Evolutionary conservation across 768 basidiomycete genomes (phyloP).

Genomic region (Mrakia frigida): DNA sequence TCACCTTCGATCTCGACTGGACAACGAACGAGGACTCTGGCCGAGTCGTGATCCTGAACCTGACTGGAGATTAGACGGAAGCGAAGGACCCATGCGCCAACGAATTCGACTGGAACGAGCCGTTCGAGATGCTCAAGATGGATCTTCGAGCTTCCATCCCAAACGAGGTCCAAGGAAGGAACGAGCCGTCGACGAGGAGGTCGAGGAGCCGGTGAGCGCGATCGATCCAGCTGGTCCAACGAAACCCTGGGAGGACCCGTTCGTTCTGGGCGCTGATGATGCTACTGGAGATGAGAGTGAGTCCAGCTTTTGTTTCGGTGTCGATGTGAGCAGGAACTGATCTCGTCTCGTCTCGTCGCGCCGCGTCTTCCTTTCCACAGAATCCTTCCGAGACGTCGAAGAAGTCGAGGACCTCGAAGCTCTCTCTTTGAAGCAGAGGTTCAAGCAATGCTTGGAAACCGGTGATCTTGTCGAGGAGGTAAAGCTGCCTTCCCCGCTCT

Average conservation of each 20-base stretch:
- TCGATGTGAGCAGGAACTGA: background rate
- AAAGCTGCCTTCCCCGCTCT: background rate
- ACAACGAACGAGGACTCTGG: conserved; percentile 80
- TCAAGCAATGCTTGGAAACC: conserved; percentile 73
- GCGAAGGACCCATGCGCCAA: conserved; percentile 56
- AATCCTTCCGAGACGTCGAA: conserved; percentile 49
- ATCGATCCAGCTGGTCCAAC: conserved; percentile 38
- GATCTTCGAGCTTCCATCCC: conserved; percentile 26
- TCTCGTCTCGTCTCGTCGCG: background rate
- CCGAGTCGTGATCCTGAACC: conserved; percentile 51
- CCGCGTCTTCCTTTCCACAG: background rate
- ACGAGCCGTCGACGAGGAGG: conserved; percentile 40
- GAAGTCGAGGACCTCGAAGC: conserved; percentile 29
- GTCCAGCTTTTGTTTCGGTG: background rate
- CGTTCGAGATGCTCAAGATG: conserved; percentile 24
- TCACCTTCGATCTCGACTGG: conserved; percentile 56
- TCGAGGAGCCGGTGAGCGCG: conserved; percentile 41
- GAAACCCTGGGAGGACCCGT: conserved; percentile 42
- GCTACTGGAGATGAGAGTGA: conserved; percentile 16
- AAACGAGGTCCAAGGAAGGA: conserved; percentile 34
- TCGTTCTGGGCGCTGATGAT: conserved; percentile 1
- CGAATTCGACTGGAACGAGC: conserved; percentile 27
- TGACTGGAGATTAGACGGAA: conserved; percentile 80
- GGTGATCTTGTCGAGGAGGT: conserved; percentile 78
- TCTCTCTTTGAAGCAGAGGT: conserved; percentile 73